These are phyloP conservation scores for Paecilomyces niveus DNA, from an alignment of 2,329 filamentous ascomycete species.

Conservation along the genomic window DNA sequence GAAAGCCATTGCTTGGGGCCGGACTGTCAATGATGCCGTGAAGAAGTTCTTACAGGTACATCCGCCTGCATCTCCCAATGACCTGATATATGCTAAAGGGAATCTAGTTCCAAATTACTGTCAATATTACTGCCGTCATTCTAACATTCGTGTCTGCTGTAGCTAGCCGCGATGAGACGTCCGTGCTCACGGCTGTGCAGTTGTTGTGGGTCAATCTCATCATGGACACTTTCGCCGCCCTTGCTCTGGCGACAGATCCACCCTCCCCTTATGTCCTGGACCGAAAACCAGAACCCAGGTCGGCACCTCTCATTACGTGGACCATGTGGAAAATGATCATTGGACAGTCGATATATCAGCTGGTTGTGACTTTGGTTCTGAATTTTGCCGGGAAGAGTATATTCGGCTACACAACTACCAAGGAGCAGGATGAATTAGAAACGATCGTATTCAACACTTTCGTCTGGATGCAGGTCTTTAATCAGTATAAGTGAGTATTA, in stretches of 20 bases:
- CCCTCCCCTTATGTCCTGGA: slow-evolving; percentile 52
- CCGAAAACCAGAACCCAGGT: slow-evolving; percentile 43
- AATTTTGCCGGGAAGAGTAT: slow-evolving; percentile 40
- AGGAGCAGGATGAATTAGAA: slow-evolving; percentile 19
- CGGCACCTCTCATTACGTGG: slow-evolving; percentile 37
- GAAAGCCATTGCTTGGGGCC: slow-evolving; percentile 74
- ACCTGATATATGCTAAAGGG: neutral
- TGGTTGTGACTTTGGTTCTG: slow-evolving; percentile 34
- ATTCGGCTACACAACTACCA: slow-evolving; percentile 17
- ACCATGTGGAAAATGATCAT: slow-evolving; percentile 44
- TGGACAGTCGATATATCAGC: slow-evolving; percentile 36
- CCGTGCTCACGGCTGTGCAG: slow-evolving; percentile 60
- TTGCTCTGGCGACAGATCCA: slow-evolving; percentile 58
- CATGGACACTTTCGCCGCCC: slow-evolving; percentile 62
- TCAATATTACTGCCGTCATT: slow-evolving; percentile 62
- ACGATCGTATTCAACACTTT: slow-evolving; percentile 41
- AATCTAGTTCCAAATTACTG: slow-evolving; percentile 39
- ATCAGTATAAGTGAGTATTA: slow-evolving; percentile 39
- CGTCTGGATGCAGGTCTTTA: slow-evolving; percentile 43
- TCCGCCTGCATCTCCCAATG: neutral
- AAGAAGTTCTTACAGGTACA: slow-evolving; percentile 59
- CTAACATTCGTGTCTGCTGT: slow-evolving; percentile 60
- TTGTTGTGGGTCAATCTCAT: slow-evolving; percentile 64
- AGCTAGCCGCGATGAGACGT: slow-evolving; percentile 46
- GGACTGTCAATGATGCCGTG: slow-evolving; percentile 68